phyloP scores from a whole-genome alignment of 2,329 filamentous ascomycete species.

The Hypomyces rosellus region DNA sequence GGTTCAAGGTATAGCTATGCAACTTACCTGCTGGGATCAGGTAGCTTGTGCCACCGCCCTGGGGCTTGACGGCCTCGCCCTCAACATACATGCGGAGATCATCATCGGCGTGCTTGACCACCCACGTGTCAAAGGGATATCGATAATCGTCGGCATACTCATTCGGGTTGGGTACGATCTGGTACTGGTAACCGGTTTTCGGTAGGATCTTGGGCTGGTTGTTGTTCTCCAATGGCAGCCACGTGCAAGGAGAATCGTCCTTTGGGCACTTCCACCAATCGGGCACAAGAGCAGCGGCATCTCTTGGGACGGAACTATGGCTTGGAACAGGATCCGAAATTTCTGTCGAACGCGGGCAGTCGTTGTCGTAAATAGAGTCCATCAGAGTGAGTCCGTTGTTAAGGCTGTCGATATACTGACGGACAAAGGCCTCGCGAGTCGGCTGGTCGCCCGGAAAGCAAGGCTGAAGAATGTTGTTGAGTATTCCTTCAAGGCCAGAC shows the following conservation, averaged over 20 bases:
- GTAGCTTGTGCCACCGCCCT: not conserved
- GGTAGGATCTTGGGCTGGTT: not conserved
- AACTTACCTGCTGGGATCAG: constrained; percentile 2
- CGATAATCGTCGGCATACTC: not conserved
- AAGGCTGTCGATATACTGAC: too few species aligned
- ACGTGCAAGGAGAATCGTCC: constrained; percentile 1
- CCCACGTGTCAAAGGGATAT: constrained; percentile 6
- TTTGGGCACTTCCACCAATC: constrained; percentile 3
- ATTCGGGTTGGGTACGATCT: constrained; percentile 4
- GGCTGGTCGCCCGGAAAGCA: too few species aligned
- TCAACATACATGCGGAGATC: not conserved
- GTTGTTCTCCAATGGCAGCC: not conserved
- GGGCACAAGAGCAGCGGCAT: not conserved
- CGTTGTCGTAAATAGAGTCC: not conserved
- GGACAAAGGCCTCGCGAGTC: too few species aligned
- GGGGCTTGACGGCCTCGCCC: not conserved
- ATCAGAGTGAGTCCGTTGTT: too few species aligned
- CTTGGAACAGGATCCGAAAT: not conserved
- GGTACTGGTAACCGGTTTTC: not conserved
- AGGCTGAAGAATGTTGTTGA: too few species aligned
- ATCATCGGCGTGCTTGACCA: not conserved
- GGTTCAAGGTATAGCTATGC: not conserved
- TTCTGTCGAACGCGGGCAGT: not conserved
- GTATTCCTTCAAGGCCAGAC: too few species aligned
- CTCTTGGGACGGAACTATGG: not conserved